These are phyloP conservation scores for Pythium inflatum DNA, from an alignment of 352 stramenopile species.

Conservation along the genomic window DNA sequence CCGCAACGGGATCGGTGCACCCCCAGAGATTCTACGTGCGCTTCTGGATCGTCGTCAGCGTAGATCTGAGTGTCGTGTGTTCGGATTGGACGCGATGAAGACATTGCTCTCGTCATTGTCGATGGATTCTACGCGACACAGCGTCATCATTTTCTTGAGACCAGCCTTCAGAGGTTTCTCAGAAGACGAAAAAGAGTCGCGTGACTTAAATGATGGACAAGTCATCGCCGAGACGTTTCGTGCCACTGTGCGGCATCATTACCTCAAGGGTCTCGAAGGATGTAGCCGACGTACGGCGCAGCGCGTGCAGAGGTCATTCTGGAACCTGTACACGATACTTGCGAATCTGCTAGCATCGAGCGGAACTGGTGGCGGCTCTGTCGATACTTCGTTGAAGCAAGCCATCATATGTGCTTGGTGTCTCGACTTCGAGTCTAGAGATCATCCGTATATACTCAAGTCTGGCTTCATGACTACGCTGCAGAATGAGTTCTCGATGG, in stretches of 20 bases:
- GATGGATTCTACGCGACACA: constrained; percentile 79
- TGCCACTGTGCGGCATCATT: constrained; percentile 84
- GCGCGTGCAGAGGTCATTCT: constrained; percentile 69
- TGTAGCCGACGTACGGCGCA: constrained; percentile 69
- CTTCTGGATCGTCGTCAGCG: constrained; percentile 77
- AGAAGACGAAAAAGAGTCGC: constrained; percentile 82
- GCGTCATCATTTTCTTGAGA: constrained; percentile 79
- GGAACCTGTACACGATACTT: constrained; percentile 75
- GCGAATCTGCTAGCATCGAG: constrained; percentile 50
- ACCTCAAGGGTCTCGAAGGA: constrained; percentile 85
- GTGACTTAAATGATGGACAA: constrained; percentile 75
- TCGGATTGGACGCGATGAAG: constrained; percentile 84
- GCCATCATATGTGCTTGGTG: constrained; percentile 81
- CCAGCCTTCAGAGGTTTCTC: constrained; percentile 85
- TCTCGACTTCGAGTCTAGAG: constrained; percentile 82
- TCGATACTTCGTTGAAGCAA: constrained; percentile 74
- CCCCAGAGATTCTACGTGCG: constrained; percentile 71
- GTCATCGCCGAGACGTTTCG: constrained; percentile 84
- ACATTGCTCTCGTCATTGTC: constrained; percentile 69
- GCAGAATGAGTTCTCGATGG: constrained; percentile 78
- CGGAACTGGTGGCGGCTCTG: constrained; percentile 29
- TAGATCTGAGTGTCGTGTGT: constrained; percentile 73
- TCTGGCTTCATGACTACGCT: constrained; percentile 74
- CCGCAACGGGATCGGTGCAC: constrained; percentile 77
- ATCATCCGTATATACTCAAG: constrained; percentile 83